Evolutionary conservation across 345 rosid genomes (phyloP).

Genomic region (Eucalyptus globulus): DNA sequence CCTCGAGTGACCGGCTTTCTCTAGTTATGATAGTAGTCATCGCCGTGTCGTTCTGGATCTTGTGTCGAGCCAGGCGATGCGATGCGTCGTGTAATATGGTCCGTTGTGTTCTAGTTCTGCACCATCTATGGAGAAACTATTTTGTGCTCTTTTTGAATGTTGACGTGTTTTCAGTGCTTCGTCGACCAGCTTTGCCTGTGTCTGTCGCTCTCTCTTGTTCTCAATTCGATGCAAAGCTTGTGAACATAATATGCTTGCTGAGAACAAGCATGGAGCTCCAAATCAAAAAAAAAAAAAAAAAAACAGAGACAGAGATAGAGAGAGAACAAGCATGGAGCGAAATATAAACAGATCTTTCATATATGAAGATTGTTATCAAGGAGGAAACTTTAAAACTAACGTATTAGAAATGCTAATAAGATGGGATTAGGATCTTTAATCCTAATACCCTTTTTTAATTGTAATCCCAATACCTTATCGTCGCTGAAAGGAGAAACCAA

Average conservation of each 20-base stretch:
- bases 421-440: not conserved
- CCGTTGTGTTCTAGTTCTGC: not conserved
- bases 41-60: not conserved
- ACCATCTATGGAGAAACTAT: not conserved
- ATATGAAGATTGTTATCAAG: not conserved
- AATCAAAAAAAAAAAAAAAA: no score
- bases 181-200: not conserved
- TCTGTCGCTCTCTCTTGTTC: not conserved
- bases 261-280: not conserved
- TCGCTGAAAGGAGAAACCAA: not conserved
- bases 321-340: not conserved
- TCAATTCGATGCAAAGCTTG: not conserved
- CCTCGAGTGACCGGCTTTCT: not conserved
- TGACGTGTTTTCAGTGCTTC: not conserved
- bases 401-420: not conserved
- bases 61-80: not conserved
- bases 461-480: no score
- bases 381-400: not conserved
- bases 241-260: not conserved
- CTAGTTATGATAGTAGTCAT: not conserved
- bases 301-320: no score
- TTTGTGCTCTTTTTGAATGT: not conserved
- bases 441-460: no score
- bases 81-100: not conserved
- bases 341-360: not conserved